These are phyloP conservation scores for Malus asiatica DNA, from an alignment of 306 rosid genomes.

Conservation along the genomic window DNA sequence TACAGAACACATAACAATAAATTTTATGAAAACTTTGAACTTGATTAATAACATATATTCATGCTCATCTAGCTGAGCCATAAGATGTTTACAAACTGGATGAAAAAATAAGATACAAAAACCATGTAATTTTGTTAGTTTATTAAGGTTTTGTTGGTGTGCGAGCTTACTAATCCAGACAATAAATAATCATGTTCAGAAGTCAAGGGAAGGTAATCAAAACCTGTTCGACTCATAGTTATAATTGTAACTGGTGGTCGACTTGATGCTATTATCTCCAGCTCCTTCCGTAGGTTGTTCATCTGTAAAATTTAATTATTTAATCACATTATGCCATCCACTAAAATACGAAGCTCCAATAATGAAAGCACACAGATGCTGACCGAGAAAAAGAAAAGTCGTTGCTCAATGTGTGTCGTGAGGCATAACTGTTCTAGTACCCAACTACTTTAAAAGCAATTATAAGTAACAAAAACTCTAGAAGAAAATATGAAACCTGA, in stretches of 20 bases:
- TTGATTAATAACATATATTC: neutral
- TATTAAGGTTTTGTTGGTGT: neutral
- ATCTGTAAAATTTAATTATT: constrained; percentile 42
- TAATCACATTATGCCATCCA: neutral
- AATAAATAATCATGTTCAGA: neutral
- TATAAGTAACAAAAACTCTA: neutral
- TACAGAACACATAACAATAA: neutral
- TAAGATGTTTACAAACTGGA: neutral
- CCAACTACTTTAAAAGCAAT: neutral
- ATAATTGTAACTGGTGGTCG: constrained; percentile 47
- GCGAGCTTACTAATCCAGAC: neutral
- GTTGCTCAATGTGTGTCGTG: neutral
- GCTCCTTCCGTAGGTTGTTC: constrained; percentile 58
- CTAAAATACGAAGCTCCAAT: neutral
- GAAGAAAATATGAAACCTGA: constrained; percentile 51
- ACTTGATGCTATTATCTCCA: constrained; percentile 45
- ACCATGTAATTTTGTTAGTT: neutral
- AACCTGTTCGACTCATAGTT: constrained; percentile 59
- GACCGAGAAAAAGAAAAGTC: neutral
- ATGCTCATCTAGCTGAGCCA: neutral
- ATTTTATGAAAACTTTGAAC: neutral
- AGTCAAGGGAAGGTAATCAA: constrained; percentile 12
- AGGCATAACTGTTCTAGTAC: neutral
- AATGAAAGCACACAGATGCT: neutral
- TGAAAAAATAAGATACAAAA: neutral